Evolutionary conservation across 768 basidiomycete genomes (phyloP), one percentile per base, ranked within the genome.

Genomic region (Cystofilobasidium macerans): DNA sequence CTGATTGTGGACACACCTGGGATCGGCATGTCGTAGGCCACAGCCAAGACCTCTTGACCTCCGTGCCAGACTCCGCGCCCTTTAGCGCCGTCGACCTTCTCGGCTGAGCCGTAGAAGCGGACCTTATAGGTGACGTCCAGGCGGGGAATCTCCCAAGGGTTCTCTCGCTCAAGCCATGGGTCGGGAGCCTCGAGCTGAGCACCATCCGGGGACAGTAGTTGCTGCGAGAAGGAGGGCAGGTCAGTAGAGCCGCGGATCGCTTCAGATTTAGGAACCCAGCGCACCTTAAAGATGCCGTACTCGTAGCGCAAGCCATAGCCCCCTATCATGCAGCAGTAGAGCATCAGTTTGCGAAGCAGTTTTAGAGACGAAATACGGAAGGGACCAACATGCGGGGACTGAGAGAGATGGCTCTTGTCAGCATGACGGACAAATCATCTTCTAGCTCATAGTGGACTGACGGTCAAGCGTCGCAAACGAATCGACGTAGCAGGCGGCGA

Each of bases 231-330:
- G 42, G 7, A 14, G 42, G 3, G 42, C 42, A 42, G 42, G 42
- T 4, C 24, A 24, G 28, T 3, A 51, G n/a, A 26, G 24, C 9
- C 9, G 9, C 24, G 12, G n/a, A 12, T 22, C 11, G 47, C 47
- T 48, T 48, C 9, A 24, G 24, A 51, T 24, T 22, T 8, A n/a
- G n/a, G n/a, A n/a, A n/a, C n/a, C n/a, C n/a, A n/a, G n/a, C n/a
- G n/a, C n/a, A n/a, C n/a, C n/a, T n/a, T n/a, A n/a, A 99, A 98
- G 78, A 98, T 95, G 62, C 92, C 92, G 72, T 91, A 93, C 75
- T 89, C 85, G 81, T 77, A 94, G 51, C 92, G 79, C 65, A 95
- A 77, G 48, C 92, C 92, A 72, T 97, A 97, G 53, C 94, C 94
- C n/a, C n/a, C n/a, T n/a, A n/a, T n/a, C n/a, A n/a, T n/a, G n/a